Base-by-base conservation (phyloP, 148 eudicot genomes). In the Amaranthus cruentus region DNA sequence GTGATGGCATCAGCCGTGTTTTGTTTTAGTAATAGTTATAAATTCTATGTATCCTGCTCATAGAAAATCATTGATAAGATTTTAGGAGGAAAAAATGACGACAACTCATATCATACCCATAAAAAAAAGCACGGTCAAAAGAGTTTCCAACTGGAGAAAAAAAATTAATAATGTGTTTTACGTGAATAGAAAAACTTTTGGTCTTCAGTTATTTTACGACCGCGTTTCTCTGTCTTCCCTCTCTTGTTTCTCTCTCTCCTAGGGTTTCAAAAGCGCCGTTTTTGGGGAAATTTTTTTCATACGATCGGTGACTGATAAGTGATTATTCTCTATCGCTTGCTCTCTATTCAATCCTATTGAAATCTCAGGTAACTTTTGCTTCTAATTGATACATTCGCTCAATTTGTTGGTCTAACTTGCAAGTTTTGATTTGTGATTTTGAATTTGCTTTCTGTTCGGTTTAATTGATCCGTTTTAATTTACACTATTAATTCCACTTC, bases 231-330 rank as follows among this genome's bases (percentile, higher is more conserved):
- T 42, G 42, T 76, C 57, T 64, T 70, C 72, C 74, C 78, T 75
- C 77, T 76, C 78, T 76, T 69, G n/a, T 62, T 55, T 64, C 77
- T 81, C 85, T 81, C 89, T 79, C 88, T 81, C 76, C 79, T 85
- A 87, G 91, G 91, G 86, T 87, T 87, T 81, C 84, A 50, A 73
- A 75, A 78, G 76, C 88, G 88, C 88, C 85, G 85, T 86, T 72
- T 64, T 63, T 43, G 47, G 62, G 55, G 57, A 9, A 66, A 83
- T 44, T 66, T 55, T 11, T 21, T 64, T 70, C 28, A 15, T 70
- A 51, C 80, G 85, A 82, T 82, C 88, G 72, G 76, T 67, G 74
- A 63, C 68, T 63, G 74, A 57, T 28, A 28, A 28, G 38, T 63
- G 74, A 57, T 73, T 51, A 66, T 66, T 67, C 52, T 62, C 57